A percentile compares a stretch with the other conserved stretches of the same genome.
Evolutionary conservation across 192 early-diverging fungal genomes (phyloP).

Genomic region (Rhizophagus clarus): DNA sequence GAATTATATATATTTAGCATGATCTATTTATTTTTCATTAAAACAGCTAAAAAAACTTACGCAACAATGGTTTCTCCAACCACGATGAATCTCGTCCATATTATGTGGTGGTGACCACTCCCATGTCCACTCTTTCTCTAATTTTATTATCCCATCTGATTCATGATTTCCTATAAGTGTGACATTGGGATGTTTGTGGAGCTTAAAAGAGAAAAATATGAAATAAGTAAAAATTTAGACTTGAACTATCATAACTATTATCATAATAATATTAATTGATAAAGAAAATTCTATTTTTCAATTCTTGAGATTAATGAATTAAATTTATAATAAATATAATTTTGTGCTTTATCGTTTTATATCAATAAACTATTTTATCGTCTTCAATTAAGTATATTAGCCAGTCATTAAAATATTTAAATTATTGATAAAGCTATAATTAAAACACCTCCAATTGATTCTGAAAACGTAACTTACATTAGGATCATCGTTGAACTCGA

Average conservation of each 20-base stretch:
- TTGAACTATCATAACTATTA: no score
- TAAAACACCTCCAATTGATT: no score
- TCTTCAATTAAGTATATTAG: no score
- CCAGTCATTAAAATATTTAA: neutral
- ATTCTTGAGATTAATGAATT: no score
- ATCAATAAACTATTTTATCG: no score
- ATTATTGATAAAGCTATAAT: neutral
- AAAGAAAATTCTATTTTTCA: no score
- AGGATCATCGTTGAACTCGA: constrained; percentile 33
- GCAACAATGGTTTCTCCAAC: constrained; percentile 35
- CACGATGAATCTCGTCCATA: constrained; percentile 29
- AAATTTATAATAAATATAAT: no score
- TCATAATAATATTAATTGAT: no score
- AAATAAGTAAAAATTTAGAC: no score
- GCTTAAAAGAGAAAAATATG: neutral
- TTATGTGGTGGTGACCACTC: constrained; percentile 30
- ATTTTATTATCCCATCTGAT: constrained; percentile 1
- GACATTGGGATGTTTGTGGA: constrained; percentile 31
- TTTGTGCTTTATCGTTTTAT: no score
- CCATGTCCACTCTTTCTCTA: constrained; percentile 29
- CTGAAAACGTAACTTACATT: constrained; percentile 16
- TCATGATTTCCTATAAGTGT: constrained; percentile 14
- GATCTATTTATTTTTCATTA: neutral
- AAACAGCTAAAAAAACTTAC: constrained; percentile 10
- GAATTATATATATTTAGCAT: neutral